Evolutionary conservation across 768 basidiomycete genomes (phyloP), one percentile per base, ranked within the genome.

Genomic region (Boletus patriciae): DNA sequence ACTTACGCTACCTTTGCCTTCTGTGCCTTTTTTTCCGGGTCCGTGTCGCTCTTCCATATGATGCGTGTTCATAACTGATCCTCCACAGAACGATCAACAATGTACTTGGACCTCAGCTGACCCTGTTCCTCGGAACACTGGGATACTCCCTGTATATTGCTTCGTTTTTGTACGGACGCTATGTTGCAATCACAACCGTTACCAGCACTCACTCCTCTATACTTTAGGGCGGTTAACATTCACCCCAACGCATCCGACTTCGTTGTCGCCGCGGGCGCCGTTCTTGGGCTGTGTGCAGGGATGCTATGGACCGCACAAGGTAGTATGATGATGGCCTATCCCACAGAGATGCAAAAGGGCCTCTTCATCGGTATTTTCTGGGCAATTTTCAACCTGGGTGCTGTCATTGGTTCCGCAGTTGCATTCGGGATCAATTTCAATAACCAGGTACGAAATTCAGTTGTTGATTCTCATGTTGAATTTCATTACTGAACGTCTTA

Each of bases 251-350:
- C 83, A 10, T 78, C 78, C 34, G 75, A 74, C 31, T 92, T 92
- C 66, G 83, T 88, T 43, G 83, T 92, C 60, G 81, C 76, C 18
- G 78, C 88, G 3, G 91, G 90, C 19, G 86, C 86, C 38, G 65
- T 89, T 53, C 83, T 92, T 18, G 91, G 91, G 18, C 59, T 90
- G 47, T 89, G 86, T 64, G 90, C 82, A 15, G 81, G 78, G 16
- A 66, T 93, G 43, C 74, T 92, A 9, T 92, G 91, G 91, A 87
- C 90, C 1, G 88, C 90, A 0, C 90, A 93, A 65, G 92, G 90
- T n/a, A 86, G 83, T 18, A 74, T 93, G 57, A 92, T 92, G 85
- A 73, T 94, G 70, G 83, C 88, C 6, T 93, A 93, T 70, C 88
- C 90, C 0, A 90, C 88, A 0, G 90, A 93, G 68, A 66, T 71